These are phyloP conservation scores for Suillus fuscotomentosus DNA, from an alignment of 768 basidiomycete species.

Conservation along the genomic window DNA sequence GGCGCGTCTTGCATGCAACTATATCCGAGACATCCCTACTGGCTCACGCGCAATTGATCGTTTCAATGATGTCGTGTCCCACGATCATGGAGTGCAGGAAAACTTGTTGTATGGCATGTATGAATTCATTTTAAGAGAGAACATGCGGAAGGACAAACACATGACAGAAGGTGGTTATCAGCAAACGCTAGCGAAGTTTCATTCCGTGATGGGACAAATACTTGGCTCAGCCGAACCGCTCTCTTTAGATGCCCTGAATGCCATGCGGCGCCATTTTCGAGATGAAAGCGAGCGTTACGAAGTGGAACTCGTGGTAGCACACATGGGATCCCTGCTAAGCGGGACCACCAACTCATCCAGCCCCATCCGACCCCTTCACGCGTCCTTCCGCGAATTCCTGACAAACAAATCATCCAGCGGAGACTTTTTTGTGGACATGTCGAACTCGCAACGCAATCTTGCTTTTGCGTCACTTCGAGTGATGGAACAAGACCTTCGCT, in stretches of 20 bases:
- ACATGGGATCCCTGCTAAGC: conserved; percentile 9
- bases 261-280: background rate
- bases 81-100: too few species aligned
- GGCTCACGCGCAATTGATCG: background rate
- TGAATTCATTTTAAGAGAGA: background rate
- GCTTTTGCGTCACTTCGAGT: conserved; percentile 18
- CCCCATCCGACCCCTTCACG: conserved; percentile 20
- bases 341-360: background rate
- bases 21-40: background rate
- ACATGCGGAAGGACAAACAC: background rate
- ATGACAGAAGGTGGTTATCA: background rate
- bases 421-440: conserved; percentile 13
- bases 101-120: background rate
- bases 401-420: conserved; percentile 12
- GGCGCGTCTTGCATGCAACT: conserved; percentile 9
- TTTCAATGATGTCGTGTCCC: background rate
- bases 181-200: background rate
- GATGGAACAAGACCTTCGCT: conserved; percentile 29
- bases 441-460: background rate
- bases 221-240: background rate
- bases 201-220: conserved; percentile 7
- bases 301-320: background rate
- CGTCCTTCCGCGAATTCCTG: conserved; percentile 31
- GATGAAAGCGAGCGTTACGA: background rate
- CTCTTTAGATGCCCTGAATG: background rate